A percentile compares a stretch with the other conserved stretches of the same genome.
phyloP scores from a whole-genome alignment of 441 rosid genomes.

The Croton setiger region DNA sequence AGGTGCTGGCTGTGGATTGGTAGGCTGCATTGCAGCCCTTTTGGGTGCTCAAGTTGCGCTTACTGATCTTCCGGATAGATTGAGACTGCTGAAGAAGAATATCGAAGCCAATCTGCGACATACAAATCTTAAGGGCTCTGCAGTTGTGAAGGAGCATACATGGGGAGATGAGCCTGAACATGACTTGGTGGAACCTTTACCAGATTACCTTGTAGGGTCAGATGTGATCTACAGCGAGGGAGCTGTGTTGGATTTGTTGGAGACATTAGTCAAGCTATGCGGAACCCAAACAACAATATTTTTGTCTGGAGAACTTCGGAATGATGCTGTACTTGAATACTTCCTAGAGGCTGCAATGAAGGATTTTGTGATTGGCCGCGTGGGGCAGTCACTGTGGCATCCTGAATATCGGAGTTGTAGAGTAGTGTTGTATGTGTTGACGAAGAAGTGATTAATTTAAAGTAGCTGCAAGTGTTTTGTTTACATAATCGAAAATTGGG shows the following conservation, averaged over 20 bases:
- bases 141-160: slow-evolving; percentile 56
- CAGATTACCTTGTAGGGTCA: slow-evolving; percentile 45
- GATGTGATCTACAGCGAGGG: slow-evolving; percentile 67
- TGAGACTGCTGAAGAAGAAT: slow-evolving; percentile 78
- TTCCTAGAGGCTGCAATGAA: slow-evolving; percentile 51
- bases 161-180: slow-evolving; percentile 76
- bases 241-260: slow-evolving; percentile 73
- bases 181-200: slow-evolving; percentile 61
- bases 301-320: slow-evolving; percentile 77
- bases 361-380: not conserved
- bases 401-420: too few relatives aligned
- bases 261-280: slow-evolving; percentile 56
- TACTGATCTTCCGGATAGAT: slow-evolving; percentile 88
- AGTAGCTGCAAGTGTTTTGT: too few relatives aligned
- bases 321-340: slow-evolving; percentile 51
- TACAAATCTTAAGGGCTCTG: slow-evolving; percentile 54
- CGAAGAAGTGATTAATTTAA: too few relatives aligned
- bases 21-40: slow-evolving; percentile 85
- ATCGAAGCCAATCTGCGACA: slow-evolving; percentile 49
- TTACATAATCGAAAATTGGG: too few relatives aligned
- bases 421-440: too few relatives aligned
- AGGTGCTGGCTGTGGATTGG: slow-evolving; percentile 96
- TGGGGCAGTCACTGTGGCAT: too few relatives aligned
- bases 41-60: slow-evolving; percentile 76
- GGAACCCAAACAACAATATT: slow-evolving; percentile 67